phyloP scores from a whole-genome alignment of 495 filamentous ascomycete species.

The Clavariopsis aquatica region DNA sequence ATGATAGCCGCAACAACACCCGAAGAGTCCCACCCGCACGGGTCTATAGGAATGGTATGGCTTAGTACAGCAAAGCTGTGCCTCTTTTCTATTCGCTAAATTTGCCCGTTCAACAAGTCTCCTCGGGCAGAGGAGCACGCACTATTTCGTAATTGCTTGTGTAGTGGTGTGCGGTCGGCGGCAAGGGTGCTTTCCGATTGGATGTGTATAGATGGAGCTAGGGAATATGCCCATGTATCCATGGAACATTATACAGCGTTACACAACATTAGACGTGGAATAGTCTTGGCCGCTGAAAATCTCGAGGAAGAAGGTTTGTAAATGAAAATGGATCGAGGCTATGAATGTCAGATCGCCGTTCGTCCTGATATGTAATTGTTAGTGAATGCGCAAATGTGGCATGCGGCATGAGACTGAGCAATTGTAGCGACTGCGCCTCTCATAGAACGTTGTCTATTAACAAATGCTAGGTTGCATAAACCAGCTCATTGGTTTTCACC shows the following conservation, averaged over 20 bases:
- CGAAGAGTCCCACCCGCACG: too few relatives aligned
- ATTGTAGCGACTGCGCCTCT: neutral
- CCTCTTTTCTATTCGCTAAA: too few relatives aligned
- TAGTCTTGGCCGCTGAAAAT: neutral
- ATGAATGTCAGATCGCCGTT: neutral
- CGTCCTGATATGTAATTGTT: neutral
- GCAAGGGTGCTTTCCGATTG: slow-evolving; percentile 14
- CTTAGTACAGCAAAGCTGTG: too few relatives aligned
- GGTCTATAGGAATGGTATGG: too few relatives aligned
- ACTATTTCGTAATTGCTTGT: slow-evolving; percentile 13
- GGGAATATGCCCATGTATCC: slow-evolving; percentile 21
- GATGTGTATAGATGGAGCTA: slow-evolving; percentile 15
- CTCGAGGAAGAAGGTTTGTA: neutral
- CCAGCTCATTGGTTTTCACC: neutral
- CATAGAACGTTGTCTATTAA: neutral
- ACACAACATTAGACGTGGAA: neutral
- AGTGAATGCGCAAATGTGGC: neutral
- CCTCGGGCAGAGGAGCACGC: too few relatives aligned
- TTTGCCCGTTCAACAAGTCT: too few relatives aligned
- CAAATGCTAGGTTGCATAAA: neutral
- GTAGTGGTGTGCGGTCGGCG: slow-evolving; percentile 17
- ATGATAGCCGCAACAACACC: too few relatives aligned
- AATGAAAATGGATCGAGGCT: neutral
- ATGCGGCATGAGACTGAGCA: neutral
- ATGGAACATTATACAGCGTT: neutral